Evolutionary conservation across 805 yeast species (phyloP), one percentile per base, ranked within the genome.

Genomic region (Pichia eremophila): DNA sequence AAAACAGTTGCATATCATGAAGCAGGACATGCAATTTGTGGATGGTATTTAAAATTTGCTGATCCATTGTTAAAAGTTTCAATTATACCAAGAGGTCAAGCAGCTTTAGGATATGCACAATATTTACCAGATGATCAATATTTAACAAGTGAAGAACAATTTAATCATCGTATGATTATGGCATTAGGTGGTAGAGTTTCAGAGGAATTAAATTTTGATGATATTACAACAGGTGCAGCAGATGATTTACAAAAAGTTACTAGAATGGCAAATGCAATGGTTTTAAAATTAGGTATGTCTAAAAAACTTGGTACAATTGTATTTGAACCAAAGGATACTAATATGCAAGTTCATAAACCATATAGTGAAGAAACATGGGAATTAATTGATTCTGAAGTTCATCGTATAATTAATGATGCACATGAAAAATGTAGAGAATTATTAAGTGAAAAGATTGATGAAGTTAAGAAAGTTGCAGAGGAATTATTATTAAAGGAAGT

Each of bases 11-110:
- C 99, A 0, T 93, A 85, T 60, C 99, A 95, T 63, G 99, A 93
- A 66, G 99, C 99, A 4, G 99, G 99, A 5, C 99, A 95, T 67
- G 99, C 99, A 11, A 79, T 93, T 51, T 90, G 98, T 66, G 99
- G 99, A 12, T 93, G 99, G 99, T 89, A 72, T 61, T 74, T 93
- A 59, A 78, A 85, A 64, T 76, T 77, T 65, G 96, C 98, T 2
- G 96, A 91, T 62, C 99, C 99, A 8, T 71, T 95, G 48, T 73
- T 93, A 51, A 93, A 93, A 71, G 99, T 93, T 18, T 87, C 97
- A 15, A 93, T 95, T 58, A 87, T 93, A 51, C 99, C 99, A 39
- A 78, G 98, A 59, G 98, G 98, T 15, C 93, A 85, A 67, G 96
- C 95, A 54, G 96, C 98, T 3, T 73, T 93, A 46, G 99, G 99